Percentiles rank a stretch among this genome's conserved stretches.
Evolutionary conservation across 768 basidiomycete genomes (phyloP).

Genomic region (Tephrocybe sp.): DNA sequence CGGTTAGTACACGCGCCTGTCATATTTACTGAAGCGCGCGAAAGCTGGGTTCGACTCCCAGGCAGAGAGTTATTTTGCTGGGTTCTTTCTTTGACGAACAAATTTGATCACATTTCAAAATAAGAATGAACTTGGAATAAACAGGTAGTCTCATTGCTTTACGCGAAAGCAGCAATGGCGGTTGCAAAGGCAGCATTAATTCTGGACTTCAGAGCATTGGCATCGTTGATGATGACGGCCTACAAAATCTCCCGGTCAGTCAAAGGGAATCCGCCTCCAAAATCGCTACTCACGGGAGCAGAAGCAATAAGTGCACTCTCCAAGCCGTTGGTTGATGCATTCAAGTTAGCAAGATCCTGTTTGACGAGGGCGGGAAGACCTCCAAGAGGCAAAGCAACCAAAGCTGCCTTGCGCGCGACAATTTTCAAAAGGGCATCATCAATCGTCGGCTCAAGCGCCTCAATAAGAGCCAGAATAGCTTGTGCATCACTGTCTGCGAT

Average conservation of each 20-base stretch:
- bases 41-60: too few relatives aligned
- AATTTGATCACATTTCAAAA: too few relatives aligned
- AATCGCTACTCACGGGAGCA: constrained; percentile 26
- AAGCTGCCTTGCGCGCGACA: constrained; percentile 24
- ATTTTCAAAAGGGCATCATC: constrained; percentile 21
- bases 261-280: background rate
- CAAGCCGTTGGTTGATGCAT: constrained; percentile 19
- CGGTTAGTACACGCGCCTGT: too few relatives aligned
- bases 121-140: too few relatives aligned
- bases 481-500: constrained; percentile 25
- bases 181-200: constrained; percentile 21
- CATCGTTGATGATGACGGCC: constrained; percentile 18
- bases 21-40: too few relatives aligned
- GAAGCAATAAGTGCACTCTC: constrained; percentile 23
- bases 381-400: constrained; percentile 27
- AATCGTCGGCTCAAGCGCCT: constrained; percentile 27
- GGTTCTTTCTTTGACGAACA: too few relatives aligned
- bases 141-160: too few relatives aligned
- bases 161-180: constrained; percentile 19
- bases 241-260: constrained; percentile 3
- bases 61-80: too few relatives aligned
- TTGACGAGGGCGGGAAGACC: constrained; percentile 28
- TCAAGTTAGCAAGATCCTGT: constrained; percentile 27
- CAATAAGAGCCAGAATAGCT: constrained; percentile 21
- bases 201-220: constrained; percentile 11